These are phyloP conservation scores for Leishmania braziliensis DNA, from an alignment of 208 protist species.

Conservation along the genomic window DNA sequence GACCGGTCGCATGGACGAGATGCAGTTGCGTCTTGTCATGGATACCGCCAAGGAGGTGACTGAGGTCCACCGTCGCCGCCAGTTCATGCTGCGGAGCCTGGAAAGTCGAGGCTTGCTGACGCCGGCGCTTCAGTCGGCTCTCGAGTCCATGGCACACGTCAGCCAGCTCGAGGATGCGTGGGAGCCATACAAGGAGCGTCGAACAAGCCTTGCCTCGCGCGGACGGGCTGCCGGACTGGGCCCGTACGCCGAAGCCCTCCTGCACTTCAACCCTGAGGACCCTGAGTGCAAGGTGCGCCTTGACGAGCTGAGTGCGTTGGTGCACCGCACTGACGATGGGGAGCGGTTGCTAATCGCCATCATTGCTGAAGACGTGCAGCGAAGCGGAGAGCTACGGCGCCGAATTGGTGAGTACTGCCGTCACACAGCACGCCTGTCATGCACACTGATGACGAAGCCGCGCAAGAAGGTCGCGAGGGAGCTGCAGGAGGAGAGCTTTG, in stretches of 20 bases:
- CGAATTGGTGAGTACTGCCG: constrained; percentile 46
- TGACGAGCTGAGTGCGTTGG: constrained; percentile 21
- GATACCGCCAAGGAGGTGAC: constrained; percentile 68
- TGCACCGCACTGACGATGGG: constrained; percentile 47
- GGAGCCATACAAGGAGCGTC: constrained; percentile 84
- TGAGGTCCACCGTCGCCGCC: constrained; percentile 72
- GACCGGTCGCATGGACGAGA: constrained; percentile 75
- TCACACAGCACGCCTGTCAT: constrained; percentile 34
- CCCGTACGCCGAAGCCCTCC: constrained; percentile 46
- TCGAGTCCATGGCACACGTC: constrained; percentile 63
- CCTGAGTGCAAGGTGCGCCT: constrained; percentile 29
- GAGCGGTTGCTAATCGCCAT: constrained; percentile 59
- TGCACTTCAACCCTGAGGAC: constrained; percentile 30
- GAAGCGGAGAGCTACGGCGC: constrained; percentile 49
- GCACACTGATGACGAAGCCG: constrained; percentile 42
- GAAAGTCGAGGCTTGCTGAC: constrained; percentile 74
- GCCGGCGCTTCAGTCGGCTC: constrained; percentile 34
- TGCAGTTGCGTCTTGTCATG: constrained; percentile 55
- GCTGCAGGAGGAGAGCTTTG: constrained; percentile 52
- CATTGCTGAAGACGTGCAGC: constrained; percentile 73
- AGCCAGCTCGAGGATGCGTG: constrained; percentile 84
- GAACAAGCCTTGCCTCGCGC: constrained; percentile 71
- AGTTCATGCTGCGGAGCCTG: constrained; percentile 82
- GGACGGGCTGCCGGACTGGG: constrained; percentile 75
- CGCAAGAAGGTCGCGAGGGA: constrained; percentile 76